Conservation (phyloP, 495 filamentous ascomycete species). For the Lasiosphaeria miniovina region DNA sequence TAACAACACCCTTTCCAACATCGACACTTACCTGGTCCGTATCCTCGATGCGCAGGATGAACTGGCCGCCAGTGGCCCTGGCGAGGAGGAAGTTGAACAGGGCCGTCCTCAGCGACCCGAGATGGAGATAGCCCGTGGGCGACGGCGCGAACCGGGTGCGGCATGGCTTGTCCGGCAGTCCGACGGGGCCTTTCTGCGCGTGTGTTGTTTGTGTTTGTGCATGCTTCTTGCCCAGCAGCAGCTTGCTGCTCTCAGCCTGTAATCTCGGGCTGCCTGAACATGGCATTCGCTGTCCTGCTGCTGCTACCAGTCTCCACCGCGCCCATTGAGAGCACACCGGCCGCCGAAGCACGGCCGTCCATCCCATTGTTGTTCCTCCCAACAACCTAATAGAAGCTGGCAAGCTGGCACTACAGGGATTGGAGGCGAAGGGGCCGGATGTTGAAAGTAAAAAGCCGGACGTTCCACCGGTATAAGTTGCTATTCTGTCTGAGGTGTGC, state of each 20-base stretch:
- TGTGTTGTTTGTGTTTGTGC: not conserved
- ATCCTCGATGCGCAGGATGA: conserved; percentile 88
- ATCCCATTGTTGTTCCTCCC: conserved; percentile 5
- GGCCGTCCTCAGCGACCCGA: conserved; percentile 87
- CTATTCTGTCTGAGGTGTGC: too few relatives aligned
- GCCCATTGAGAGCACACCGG: conserved; percentile 4
- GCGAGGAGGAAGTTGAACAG: conserved; percentile 90
- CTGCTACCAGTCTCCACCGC: not conserved
- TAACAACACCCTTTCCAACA: not conserved
- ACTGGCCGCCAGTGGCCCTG: conserved; percentile 85
- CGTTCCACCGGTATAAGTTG: too few relatives aligned
- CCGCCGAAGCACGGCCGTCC: not conserved
- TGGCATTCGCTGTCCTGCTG: not conserved
- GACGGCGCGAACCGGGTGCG: conserved; percentile 94
- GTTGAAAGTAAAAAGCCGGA: too few relatives aligned
- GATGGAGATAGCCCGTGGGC: conserved; percentile 88
- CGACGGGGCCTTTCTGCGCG: conserved; percentile 6
- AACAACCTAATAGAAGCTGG: not conserved
- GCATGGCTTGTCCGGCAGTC: conserved; percentile 61
- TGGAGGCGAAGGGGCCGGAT: not conserved
- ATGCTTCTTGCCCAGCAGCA: too few relatives aligned
- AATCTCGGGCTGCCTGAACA: conserved; percentile 1
- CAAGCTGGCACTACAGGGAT: not conserved
- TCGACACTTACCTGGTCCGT: conserved; percentile 75
- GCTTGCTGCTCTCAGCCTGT: too few relatives aligned